Conservation (phyloP, 2,329 filamentous ascomycete genomes). For the Diaporthe australafricana region DNA sequence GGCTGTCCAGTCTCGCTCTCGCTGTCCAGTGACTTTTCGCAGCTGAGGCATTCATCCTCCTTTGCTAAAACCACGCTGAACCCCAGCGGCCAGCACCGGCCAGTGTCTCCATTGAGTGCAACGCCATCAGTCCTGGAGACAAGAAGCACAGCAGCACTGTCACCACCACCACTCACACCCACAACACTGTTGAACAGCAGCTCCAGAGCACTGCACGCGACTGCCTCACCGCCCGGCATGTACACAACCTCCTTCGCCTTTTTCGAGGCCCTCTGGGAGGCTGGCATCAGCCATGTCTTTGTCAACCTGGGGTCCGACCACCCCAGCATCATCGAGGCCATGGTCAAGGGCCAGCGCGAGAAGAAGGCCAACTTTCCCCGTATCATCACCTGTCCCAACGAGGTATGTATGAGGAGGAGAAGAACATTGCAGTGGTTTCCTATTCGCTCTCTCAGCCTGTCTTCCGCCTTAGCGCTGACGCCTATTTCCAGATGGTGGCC, state of each 20-base stretch:
- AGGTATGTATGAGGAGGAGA: conserved; percentile 56
- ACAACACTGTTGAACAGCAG: background rate
- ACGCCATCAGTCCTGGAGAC: background rate
- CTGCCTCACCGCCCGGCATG: conserved; percentile 49
- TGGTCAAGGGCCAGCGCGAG: conserved; percentile 77
- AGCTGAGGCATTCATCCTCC: background rate
- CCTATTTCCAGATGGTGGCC: conserved; percentile 73
- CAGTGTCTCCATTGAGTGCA: background rate
- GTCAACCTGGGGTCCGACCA: conserved; percentile 73
- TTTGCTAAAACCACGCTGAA: background rate
- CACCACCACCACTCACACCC: background rate
- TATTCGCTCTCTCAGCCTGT: background rate
- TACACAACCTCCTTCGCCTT: conserved; percentile 86
- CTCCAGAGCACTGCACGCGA: conserved; percentile 16
- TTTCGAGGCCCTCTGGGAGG: conserved; percentile 84
- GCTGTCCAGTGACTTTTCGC: too few relatives aligned
- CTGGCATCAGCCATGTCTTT: conserved; percentile 68
- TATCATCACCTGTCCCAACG: conserved; percentile 80
- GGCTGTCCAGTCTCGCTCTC: conserved; percentile 43
- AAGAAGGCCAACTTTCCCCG: conserved; percentile 70
- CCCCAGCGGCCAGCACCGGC: background rate
- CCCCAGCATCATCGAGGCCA: conserved; percentile 80
- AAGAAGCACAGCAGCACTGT: background rate
- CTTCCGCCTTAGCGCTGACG: background rate
- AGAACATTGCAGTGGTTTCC: too few relatives aligned